Evolutionary conservation across 129 eudicot species (phyloP).

Genomic region (Helianthus tuberosus): DNA sequence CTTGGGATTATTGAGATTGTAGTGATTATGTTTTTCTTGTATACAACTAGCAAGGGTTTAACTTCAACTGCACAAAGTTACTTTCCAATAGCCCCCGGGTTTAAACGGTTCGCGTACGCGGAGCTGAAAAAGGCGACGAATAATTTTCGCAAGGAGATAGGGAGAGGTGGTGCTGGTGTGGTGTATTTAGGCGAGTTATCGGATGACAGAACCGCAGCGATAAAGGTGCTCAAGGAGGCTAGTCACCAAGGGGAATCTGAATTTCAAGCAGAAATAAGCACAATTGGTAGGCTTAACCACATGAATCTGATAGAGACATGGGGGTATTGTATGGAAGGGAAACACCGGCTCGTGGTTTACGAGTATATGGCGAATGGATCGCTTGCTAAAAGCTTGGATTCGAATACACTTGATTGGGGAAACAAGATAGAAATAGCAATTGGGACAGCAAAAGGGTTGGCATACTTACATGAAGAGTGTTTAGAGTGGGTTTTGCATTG

Average conservation of each 20-base stretch:
- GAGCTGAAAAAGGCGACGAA: constrained; percentile 52
- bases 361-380: constrained; percentile 52
- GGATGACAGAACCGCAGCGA: constrained; percentile 33
- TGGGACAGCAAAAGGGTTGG: constrained; percentile 62
- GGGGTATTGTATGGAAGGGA: constrained; percentile 57
- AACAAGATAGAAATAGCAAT: constrained; percentile 46
- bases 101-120: constrained; percentile 39
- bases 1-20: constrained; percentile 43
- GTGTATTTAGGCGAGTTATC: constrained; percentile 45
- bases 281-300: constrained; percentile 54
- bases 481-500: constrained; percentile 72
- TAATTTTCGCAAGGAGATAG: constrained; percentile 43
- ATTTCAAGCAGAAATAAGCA: constrained; percentile 52
- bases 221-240: constrained; percentile 43
- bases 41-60: background rate
- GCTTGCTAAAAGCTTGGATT: constrained; percentile 24
- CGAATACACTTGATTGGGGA: constrained; percentile 41
- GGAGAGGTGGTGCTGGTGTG: constrained; percentile 50
- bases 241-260: no score
- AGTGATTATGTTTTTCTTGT: constrained; percentile 20
- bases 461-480: constrained; percentile 67
- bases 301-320: constrained; percentile 49
- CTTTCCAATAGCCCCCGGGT: constrained; percentile 39
- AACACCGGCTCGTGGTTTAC: constrained; percentile 48
- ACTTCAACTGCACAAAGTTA: constrained; percentile 24